These are phyloP conservation scores for Colletotrichum abscissum DNA, from an alignment of 2,329 filamentous ascomycete genomes.

Conservation along the genomic window DNA sequence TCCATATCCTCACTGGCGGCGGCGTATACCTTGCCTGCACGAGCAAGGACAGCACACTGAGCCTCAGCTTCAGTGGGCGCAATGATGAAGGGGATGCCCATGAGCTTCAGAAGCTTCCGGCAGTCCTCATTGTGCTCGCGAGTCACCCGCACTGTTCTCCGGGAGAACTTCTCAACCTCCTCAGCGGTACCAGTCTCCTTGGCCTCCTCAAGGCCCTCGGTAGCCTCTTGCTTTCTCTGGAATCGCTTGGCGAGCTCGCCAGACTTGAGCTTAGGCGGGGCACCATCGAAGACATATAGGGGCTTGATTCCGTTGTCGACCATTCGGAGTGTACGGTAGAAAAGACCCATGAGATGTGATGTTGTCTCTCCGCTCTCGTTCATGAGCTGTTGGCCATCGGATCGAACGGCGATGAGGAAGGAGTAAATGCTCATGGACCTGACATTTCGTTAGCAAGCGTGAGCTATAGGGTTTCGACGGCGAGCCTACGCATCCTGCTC, in stretches of 20 bases:
- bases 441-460: slow-evolving; percentile 33
- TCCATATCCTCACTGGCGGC: slow-evolving; percentile 99
- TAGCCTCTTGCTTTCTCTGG: slow-evolving; percentile 92
- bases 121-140: slow-evolving; percentile 96
- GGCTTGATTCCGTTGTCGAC: slow-evolving; percentile 99
- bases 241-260: slow-evolving; percentile 97
- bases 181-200: slow-evolving; percentile 97
- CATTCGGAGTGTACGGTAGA: slow-evolving; percentile 98
- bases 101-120: slow-evolving; percentile 88
- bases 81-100: slow-evolving; percentile 96
- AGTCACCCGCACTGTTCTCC: slow-evolving; percentile 93
- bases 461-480: too few relatives aligned
- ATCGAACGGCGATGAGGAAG: slow-evolving; percentile 97
- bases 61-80: slow-evolving; percentile 98
- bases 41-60: slow-evolving; percentile 90
- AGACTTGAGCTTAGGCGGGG: slow-evolving; percentile 96
- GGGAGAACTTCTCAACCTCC: slow-evolving; percentile 97
- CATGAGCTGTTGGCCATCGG: slow-evolving; percentile 95
- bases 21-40: slow-evolving; percentile 94
- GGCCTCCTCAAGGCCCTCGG: slow-evolving; percentile 90
- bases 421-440: slow-evolving; percentile 99
- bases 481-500: slow-evolving; percentile 66
- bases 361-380: slow-evolving; percentile 96
- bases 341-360: slow-evolving; percentile 99
- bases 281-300: slow-evolving; percentile 97